A percentile compares a stretch with the other conserved stretches of the same genome.
Conservation (phyloP, 345 rosid genomes). For the Pelargonium nanum region DNA sequence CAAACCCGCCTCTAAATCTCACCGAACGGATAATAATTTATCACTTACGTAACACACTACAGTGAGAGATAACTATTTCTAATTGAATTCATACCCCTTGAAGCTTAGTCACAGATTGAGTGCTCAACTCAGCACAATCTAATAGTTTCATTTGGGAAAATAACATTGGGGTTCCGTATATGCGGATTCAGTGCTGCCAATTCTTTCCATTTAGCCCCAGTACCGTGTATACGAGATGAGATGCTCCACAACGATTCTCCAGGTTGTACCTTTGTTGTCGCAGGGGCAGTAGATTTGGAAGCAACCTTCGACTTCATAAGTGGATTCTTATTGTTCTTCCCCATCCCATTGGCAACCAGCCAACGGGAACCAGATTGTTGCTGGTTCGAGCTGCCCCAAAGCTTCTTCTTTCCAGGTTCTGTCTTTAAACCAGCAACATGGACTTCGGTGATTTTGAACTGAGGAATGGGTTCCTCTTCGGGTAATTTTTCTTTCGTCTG, state of each 20-base stretch:
- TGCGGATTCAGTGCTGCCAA: conserved; percentile 37
- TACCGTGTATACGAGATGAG: conserved; percentile 47
- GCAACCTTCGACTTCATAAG: conserved; percentile 40
- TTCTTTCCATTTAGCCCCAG: conserved; percentile 57
- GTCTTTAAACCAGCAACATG: conserved; percentile 74
- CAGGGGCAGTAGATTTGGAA: conserved; percentile 25
- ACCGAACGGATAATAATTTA: conserved; percentile 1
- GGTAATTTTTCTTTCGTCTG: conserved; percentile 23
- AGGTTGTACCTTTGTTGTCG: conserved; percentile 38
- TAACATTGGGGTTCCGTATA: conserved; percentile 47
- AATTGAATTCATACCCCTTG: background rate
- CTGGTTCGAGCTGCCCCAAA: conserved; percentile 58
- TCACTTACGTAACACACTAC: background rate
- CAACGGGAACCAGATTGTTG: conserved; percentile 92
- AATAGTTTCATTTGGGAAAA: conserved; percentile 28
- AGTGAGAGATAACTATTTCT: background rate
- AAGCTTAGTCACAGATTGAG: background rate
- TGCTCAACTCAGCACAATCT: conserved; percentile 18
- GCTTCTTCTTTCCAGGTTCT: conserved; percentile 54
- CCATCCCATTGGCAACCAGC: conserved; percentile 92
- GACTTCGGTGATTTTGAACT: conserved; percentile 63
- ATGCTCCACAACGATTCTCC: conserved; percentile 83
- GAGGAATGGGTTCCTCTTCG: conserved; percentile 49
- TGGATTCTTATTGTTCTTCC: conserved; percentile 60
- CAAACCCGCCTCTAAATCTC: background rate